phyloP scores from a whole-genome alignment of 495 filamentous ascomycete species.

The Neurospora pannonica region DNA sequence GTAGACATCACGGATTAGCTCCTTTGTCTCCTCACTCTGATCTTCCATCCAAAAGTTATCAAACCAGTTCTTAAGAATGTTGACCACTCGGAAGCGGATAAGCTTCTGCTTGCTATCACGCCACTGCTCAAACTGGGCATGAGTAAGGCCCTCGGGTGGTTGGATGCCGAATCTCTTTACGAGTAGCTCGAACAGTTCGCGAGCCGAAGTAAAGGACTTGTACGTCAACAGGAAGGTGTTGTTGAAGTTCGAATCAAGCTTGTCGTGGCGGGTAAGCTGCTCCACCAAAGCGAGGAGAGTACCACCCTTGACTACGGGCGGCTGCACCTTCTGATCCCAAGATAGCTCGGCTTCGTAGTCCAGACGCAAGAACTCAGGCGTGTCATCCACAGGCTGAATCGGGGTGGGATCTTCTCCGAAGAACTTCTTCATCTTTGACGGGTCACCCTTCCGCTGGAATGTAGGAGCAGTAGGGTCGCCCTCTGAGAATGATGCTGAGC shows the following conservation, averaged over 20 bases:
- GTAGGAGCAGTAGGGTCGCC: slow-evolving; percentile 45
- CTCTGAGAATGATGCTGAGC: slow-evolving; percentile 59
- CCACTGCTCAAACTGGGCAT: slow-evolving; percentile 76
- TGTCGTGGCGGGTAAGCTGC: slow-evolving; percentile 90
- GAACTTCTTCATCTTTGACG: slow-evolving; percentile 77
- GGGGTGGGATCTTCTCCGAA: slow-evolving; percentile 75
- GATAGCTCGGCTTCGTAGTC: slow-evolving; percentile 86
- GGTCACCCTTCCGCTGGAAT: slow-evolving; percentile 55
- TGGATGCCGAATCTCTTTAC: slow-evolving; percentile 87
- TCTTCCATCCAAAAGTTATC: slow-evolving; percentile 98
- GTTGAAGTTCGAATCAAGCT: slow-evolving; percentile 90
- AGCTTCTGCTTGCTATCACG: slow-evolving; percentile 88
- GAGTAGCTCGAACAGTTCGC: slow-evolving; percentile 86
- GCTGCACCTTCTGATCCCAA: slow-evolving; percentile 69
- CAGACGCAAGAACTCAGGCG: slow-evolving; percentile 73
- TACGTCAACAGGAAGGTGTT: slow-evolving; percentile 97
- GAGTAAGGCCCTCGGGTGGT: slow-evolving; percentile 73
- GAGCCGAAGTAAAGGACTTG: slow-evolving; percentile 82
- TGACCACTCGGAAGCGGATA: slow-evolving; percentile 91
- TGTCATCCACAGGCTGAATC: slow-evolving; percentile 55
- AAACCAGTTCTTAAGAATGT: slow-evolving; percentile 96
- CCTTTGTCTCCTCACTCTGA: slow-evolving; percentile 67
- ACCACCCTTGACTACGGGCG: slow-evolving; percentile 73
- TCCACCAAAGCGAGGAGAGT: slow-evolving; percentile 88
- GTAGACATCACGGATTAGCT: slow-evolving; percentile 79